Conservation (phyloP, 139 green algal species). For the Chlorella ohadii region DNA sequence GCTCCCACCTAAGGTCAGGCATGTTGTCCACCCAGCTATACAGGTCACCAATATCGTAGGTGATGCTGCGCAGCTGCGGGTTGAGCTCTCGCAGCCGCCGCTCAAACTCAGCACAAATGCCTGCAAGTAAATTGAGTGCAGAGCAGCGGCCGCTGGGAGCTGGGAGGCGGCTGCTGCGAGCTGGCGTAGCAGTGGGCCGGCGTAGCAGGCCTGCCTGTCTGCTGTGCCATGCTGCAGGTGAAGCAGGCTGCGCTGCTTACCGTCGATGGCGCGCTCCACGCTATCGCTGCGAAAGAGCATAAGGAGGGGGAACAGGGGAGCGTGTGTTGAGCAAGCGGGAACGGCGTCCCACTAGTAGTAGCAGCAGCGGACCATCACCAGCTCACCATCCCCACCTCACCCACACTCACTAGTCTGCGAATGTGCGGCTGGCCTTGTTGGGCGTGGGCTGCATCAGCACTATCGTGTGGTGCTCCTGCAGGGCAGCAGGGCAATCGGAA, state of each 20-base stretch:
- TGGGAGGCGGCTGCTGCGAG: too few relatives aligned
- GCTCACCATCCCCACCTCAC: too few relatives aligned
- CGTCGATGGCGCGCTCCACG: slow-evolving; percentile 40
- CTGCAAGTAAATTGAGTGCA: too few relatives aligned
- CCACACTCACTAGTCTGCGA: slow-evolving; percentile 45
- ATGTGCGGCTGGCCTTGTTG: slow-evolving; percentile 46
- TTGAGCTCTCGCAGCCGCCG: slow-evolving; percentile 69
- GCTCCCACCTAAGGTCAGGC: slow-evolving; percentile 37
- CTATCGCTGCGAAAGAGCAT: slow-evolving; percentile 5
- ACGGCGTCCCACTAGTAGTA: too few relatives aligned
- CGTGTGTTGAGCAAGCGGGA: too few relatives aligned
- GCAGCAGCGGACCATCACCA: too few relatives aligned
- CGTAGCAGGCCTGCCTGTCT: too few relatives aligned
- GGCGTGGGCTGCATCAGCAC: slow-evolving; percentile 50
- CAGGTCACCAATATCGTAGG: slow-evolving; percentile 76
- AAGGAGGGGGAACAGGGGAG: too few relatives aligned
- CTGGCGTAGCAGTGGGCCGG: too few relatives aligned
- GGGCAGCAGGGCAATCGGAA: neutral
- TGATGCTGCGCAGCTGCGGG: slow-evolving; percentile 64
- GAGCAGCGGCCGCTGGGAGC: too few relatives aligned
- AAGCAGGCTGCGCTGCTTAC: too few relatives aligned
- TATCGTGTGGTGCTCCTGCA: slow-evolving; percentile 57
- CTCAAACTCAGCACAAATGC: slow-evolving; percentile 73
- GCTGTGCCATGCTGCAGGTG: too few relatives aligned
- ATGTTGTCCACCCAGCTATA: slow-evolving; percentile 69